A percentile compares a stretch with the other conserved stretches of the same genome.
Evolutionary conservation across 768 basidiomycete species (phyloP).

Genomic region (Phaeolepiota aurea): DNA sequence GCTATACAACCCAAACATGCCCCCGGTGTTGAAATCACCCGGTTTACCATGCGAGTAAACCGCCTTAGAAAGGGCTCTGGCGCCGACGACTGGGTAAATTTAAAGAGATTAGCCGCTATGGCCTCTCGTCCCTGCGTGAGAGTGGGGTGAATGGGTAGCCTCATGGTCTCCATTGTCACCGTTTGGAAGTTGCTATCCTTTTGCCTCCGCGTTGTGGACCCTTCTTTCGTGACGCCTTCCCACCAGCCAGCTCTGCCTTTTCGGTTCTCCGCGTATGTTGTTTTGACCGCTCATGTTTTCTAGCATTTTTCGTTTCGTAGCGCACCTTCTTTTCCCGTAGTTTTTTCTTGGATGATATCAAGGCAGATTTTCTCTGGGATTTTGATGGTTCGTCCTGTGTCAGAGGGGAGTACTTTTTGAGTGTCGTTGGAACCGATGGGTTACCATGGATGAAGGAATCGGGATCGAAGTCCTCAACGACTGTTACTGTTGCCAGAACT

Average conservation of each 20-base stretch:
- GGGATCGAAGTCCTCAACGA: slow-evolving; percentile 88
- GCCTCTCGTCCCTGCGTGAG: neutral
- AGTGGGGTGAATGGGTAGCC: neutral
- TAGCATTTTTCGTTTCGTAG: slow-evolving; percentile 66
- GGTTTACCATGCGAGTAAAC: neutral
- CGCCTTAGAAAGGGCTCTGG: no score
- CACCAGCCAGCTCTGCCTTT: slow-evolving; percentile 67
- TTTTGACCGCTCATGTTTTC: slow-evolving; percentile 52
- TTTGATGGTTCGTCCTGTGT: slow-evolving; percentile 6
- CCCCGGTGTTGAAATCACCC: neutral
- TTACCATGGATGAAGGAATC: slow-evolving; percentile 46
- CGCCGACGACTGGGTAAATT: no score
- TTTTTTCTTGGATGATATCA: slow-evolving; percentile 15
- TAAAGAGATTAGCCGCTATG: neutral
- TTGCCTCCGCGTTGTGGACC: slow-evolving; percentile 8
- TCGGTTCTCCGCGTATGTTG: slow-evolving; percentile 58
- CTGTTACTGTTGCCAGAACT: slow-evolving; percentile 80
- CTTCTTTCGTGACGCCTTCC: slow-evolving; percentile 42
- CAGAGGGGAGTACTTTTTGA: neutral
- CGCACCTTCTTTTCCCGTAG: slow-evolving; percentile 35
- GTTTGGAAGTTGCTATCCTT: slow-evolving; percentile 13
- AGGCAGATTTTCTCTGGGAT: slow-evolving; percentile 8
- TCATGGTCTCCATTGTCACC: slow-evolving; percentile 5
- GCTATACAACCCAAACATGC: neutral
- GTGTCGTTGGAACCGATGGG: neutral